These are phyloP conservation scores for Henningerozyma blattae DNA, from an alignment of 805 yeast genomes.

Conservation along the genomic window DNA sequence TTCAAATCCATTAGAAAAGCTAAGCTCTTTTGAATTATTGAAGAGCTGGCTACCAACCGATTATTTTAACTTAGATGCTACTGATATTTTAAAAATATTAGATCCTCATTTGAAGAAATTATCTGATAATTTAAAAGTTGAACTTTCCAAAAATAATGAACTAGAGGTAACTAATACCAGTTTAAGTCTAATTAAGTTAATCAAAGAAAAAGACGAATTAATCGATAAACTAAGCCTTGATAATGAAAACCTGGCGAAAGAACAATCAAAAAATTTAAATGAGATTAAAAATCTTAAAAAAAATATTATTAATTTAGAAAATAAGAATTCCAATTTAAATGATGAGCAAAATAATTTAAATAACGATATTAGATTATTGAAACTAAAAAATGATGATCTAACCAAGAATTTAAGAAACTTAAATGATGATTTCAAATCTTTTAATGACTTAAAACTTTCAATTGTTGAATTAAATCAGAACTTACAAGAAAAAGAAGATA, in stretches of 20 bases:
- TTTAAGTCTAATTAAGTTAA: constrained; percentile 12
- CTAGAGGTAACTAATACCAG: constrained; percentile 3
- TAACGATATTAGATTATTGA: constrained; percentile 2
- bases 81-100: constrained; percentile 3
- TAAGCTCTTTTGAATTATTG: background rate
- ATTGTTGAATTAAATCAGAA: constrained; percentile 13
- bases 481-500: constrained; percentile 13
- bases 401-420: constrained; percentile 16
- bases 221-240: constrained; percentile 47
- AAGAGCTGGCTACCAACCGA: constrained; percentile 1
- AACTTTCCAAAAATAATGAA: background rate
- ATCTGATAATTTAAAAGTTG: background rate
- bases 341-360: constrained; percentile 3
- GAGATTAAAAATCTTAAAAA: constrained; percentile 51
- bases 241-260: constrained; percentile 59
- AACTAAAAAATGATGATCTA: constrained; percentile 5
- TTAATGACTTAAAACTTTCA: constrained; percentile 4
- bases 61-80: background rate
- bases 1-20: too few relatives aligned
- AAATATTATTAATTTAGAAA: constrained; percentile 26
- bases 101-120: constrained; percentile 4
- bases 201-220: constrained; percentile 36
- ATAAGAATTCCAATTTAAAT: constrained; percentile 3
- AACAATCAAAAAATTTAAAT: constrained; percentile 58
- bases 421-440: constrained; percentile 17